Base-by-base conservation (phyloP, 176 grass and related monocot genomes). In the Hsuehochloa calcarea region DNA sequence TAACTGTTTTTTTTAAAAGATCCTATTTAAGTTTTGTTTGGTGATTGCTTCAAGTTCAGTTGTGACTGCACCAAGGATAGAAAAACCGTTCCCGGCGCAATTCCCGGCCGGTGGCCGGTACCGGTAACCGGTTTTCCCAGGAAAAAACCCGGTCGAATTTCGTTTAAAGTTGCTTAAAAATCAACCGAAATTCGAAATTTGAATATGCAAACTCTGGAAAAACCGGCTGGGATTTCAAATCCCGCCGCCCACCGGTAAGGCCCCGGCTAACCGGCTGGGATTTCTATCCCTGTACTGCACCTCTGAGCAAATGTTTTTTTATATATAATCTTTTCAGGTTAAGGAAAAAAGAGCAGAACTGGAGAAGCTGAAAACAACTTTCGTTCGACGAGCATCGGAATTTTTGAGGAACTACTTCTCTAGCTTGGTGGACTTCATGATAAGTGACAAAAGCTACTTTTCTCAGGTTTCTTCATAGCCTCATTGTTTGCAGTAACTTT, bases 381-480 rank as follows among this genome's bases (percentile, higher is more conserved):
- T 96, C 84, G 88, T 99, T 90, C 84, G 87, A 86, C 85, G 91
- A 56, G 96, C 93, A 87, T 94, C 91, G 29, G 91, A 99, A 70
- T 99, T 99, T 80, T 91, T 99, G 65, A 92, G 88, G 46, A 94
- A 89, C 70, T 99, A 99, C 61, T 99, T 99, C 83, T 95, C 93
- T 87, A 94, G 93, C 64, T 91, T 99, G 90, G 96, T 95, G 34
- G 96, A 99, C 76, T 99, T 96, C 64, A 99, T 96, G 96, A 93
- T 99, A 84, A 99, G 86, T 86, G 96, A 99, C 76, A 99, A 96
- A 86, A 96, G 81, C 75, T 99, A 99, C 85, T 99, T 99, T 89
- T 90, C 96, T 63, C 96, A 99, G 96, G 96, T 99, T 75, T 73
- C 8, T 85, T 85, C 47, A 71, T 60, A 26, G 46, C 20, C 47